phyloP scores from a whole-genome alignment of 2,329 filamentous ascomycete species.

The Monilinia fructicola region DNA sequence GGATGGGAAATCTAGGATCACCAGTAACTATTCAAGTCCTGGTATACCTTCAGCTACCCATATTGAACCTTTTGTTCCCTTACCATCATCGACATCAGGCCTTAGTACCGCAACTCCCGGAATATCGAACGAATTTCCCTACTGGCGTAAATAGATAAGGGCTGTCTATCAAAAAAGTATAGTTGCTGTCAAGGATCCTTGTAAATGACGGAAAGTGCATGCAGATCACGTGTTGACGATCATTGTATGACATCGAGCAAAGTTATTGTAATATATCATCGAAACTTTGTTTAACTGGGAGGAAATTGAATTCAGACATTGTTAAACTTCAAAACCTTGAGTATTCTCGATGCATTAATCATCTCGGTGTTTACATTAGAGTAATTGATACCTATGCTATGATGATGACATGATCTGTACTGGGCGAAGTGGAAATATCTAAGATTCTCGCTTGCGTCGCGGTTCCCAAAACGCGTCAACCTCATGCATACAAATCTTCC shows the following conservation, averaged over 20 bases:
- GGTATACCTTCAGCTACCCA: constrained; percentile 32
- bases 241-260: neutral
- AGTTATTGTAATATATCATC: neutral
- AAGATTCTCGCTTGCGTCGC: constrained; percentile 24
- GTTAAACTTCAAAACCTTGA: neutral
- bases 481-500: constrained; percentile 17
- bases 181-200: neutral
- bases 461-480: constrained; percentile 25
- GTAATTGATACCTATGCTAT: neutral
- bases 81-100: constrained; percentile 27
- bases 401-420: constrained; percentile 6
- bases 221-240: constrained; percentile 21
- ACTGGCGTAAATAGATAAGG: neutral
- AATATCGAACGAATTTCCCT: constrained; percentile 7
- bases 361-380: neutral
- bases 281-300: neutral
- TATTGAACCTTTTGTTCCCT: constrained; percentile 29
- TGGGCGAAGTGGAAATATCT: constrained; percentile 18
- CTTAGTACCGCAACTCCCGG: constrained; percentile 17
- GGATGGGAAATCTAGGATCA: constrained; percentile 45
- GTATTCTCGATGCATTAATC: neutral
- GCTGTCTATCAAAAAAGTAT: neutral
- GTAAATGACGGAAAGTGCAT: constrained; percentile 16
- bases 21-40: constrained; percentile 30
- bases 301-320: neutral